Evolutionary conservation across 1,284 basidiomycete genomes (phyloP), one percentile per base, ranked within the genome.

Genomic region (Moesziomyces antarcticus): DNA sequence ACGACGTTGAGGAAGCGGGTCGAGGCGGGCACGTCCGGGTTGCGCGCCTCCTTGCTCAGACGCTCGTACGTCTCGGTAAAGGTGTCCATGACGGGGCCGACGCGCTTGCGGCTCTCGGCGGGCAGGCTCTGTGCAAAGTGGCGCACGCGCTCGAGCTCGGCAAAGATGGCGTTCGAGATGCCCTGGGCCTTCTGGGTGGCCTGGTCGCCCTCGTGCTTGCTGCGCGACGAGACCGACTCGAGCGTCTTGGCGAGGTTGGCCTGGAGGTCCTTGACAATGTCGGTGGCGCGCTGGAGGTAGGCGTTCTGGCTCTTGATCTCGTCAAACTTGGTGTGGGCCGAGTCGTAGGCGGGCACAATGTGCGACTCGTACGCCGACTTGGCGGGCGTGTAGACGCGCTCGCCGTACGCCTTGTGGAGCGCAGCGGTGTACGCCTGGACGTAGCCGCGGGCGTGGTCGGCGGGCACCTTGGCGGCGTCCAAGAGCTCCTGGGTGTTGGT

Each of bases 301-400:
- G 73, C 77, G 55, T 83, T 82, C 56, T 83, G 80, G 44, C 56
- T 76, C 61, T 74, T 80, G 52, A 82, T 71, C 68, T 83, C 77
- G 61, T 82, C 75, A 51, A 82, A 78, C 45, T 78, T 72, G 62
- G 69, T 61, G 52, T 66, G 64, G 14, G 78, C 78, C 16, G 56
- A 21, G 47, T 69, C 63, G 59, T 74, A 73, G 45, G 56, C 72
- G 40, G 77, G 77, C 9, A 66, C 73, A 44, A 79, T 60, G 66
- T 78, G 75, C 27, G 71, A 64, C 21, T 77, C 66, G 70, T 80
- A 80, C 11, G 75, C 64, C 37, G 56, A 55, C 63, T 80, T 78
- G 53, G 78, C 78, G 16, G 80, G 77, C 13, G 59, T 71, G 64
- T 73, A 73, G 46, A 82, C 58, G 27, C 70, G 77, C 35, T 72